These are phyloP conservation scores for Physcomitrium patens DNA, from an alignment of 225 moss, liverwort and hornwort genomes.

Conservation along the genomic window DNA sequence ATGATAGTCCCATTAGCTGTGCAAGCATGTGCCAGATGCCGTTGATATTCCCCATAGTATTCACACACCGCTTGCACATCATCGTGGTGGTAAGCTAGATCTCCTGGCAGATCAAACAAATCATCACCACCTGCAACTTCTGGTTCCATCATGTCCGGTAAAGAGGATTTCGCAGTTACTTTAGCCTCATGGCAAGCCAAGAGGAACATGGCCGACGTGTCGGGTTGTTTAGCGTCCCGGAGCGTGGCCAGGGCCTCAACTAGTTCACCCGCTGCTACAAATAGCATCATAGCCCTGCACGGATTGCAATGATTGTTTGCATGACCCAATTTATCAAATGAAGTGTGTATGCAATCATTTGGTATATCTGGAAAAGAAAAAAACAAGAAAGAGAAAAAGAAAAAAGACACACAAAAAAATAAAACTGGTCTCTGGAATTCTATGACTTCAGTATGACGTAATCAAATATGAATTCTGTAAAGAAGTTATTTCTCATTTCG, in stretches of 20 bases:
- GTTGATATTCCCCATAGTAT: slow-evolving; percentile 94
- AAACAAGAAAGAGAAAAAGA: not conserved
- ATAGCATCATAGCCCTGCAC: slow-evolving; percentile 93
- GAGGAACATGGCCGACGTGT: slow-evolving; percentile 93
- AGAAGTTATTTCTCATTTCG: not conserved
- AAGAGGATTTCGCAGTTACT: slow-evolving; percentile 41
- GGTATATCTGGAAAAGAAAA: not conserved
- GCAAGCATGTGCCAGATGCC: slow-evolving; percentile 83
- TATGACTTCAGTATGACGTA: not conserved
- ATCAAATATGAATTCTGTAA: not conserved
- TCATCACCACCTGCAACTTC: slow-evolving; percentile 38
- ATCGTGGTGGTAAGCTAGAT: slow-evolving; percentile 59
- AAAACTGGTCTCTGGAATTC: slow-evolving; percentile 9
- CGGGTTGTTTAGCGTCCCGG: slow-evolving; percentile 89
- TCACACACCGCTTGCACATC: slow-evolving; percentile 94
- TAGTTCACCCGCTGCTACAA: slow-evolving; percentile 89
- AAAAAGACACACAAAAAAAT: no score
- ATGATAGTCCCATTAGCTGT: slow-evolving; percentile 64
- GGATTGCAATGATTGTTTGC: not conserved
- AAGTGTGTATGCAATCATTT: not conserved
- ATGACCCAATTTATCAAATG: not conserved
- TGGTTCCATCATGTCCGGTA: slow-evolving; percentile 28
- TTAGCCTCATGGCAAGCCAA: slow-evolving; percentile 97
- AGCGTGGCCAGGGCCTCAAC: slow-evolving; percentile 80
- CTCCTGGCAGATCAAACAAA: slow-evolving; percentile 81